These are phyloP conservation scores for Trichaptum fuscoviolaceum DNA, from an alignment of 768 basidiomycete genomes.

Conservation along the genomic window DNA sequence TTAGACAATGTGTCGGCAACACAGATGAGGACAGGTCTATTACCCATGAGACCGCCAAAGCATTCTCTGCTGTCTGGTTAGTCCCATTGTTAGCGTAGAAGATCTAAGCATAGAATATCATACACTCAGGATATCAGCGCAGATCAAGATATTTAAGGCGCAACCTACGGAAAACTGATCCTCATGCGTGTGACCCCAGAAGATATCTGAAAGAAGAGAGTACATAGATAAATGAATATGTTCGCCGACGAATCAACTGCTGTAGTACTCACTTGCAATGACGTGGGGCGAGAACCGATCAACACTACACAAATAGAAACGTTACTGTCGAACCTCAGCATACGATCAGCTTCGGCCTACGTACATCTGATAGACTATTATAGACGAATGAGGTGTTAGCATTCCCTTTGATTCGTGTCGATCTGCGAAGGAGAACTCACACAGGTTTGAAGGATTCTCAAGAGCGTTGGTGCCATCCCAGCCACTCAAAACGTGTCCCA, in stretches of 20 bases:
- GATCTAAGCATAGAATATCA: conserved; percentile 37
- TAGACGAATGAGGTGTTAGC: background rate
- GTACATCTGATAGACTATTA: conserved; percentile 45
- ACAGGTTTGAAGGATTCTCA: conserved; percentile 61
- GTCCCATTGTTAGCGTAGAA: conserved; percentile 73
- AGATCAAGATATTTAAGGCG: background rate
- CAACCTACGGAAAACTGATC: conserved; percentile 58
- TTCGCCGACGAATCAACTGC: background rate
- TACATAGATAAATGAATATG: conserved; percentile 1
- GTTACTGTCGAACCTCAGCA: background rate
- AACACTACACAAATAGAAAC: conserved; percentile 35
- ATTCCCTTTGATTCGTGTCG: background rate
- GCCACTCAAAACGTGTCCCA: conserved; percentile 54
- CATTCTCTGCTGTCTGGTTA: conserved; percentile 47
- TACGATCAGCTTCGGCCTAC: conserved; percentile 7
- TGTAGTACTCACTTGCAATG: conserved; percentile 52
- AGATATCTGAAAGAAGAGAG: conserved; percentile 43
- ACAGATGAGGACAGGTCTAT: conserved; percentile 12
- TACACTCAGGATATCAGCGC: no score
- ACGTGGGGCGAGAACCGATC: conserved; percentile 78
- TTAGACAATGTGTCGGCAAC: background rate
- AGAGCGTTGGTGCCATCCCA: conserved; percentile 72
- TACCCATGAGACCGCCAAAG: conserved; percentile 50
- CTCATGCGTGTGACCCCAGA: conserved; percentile 75
- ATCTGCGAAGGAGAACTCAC: conserved; percentile 32